Conservation (phyloP, 2,329 filamentous ascomycete species). For the Fusarium sororula region DNA sequence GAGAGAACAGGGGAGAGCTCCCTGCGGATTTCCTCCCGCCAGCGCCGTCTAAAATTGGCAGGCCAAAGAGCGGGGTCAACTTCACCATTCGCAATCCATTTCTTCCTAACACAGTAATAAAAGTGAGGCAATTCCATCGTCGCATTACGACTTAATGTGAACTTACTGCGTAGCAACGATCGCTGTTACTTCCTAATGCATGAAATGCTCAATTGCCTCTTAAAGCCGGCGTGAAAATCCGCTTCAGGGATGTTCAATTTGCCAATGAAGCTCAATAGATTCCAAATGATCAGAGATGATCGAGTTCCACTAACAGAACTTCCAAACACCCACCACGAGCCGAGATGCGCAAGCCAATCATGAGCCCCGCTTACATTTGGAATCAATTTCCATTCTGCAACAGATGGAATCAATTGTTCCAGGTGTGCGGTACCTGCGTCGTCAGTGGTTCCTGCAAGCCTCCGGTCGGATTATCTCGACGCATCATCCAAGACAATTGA, state of each 20-base stretch:
- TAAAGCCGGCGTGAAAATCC: not conserved
- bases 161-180: not conserved
- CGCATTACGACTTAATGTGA: not conserved
- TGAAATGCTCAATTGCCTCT: not conserved
- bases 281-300: not conserved
- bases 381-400: conserved; percentile 20
- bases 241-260: not conserved
- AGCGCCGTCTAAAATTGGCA: not conserved
- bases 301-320: not conserved
- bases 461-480: not conserved
- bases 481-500: not conserved
- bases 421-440: conserved; percentile 13
- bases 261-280: not conserved
- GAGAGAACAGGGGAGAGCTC: not conserved
- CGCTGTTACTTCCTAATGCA: not conserved
- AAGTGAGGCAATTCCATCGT: not conserved
- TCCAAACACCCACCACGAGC: not conserved
- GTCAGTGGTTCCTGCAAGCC: not conserved
- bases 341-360: conserved; percentile 3
- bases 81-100: not conserved
- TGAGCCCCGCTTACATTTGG: conserved; percentile 21
- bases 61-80: conserved; percentile 25
- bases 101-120: not conserved
- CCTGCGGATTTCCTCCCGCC: conserved; percentile 3
- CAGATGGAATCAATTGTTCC: conserved; percentile 13